A percentile compares a stretch with the other conserved stretches of the same genome.
These are phyloP conservation scores for Guyanaporus albipodus DNA, from an alignment of 768 basidiomycete genomes.

Conservation along the genomic window DNA sequence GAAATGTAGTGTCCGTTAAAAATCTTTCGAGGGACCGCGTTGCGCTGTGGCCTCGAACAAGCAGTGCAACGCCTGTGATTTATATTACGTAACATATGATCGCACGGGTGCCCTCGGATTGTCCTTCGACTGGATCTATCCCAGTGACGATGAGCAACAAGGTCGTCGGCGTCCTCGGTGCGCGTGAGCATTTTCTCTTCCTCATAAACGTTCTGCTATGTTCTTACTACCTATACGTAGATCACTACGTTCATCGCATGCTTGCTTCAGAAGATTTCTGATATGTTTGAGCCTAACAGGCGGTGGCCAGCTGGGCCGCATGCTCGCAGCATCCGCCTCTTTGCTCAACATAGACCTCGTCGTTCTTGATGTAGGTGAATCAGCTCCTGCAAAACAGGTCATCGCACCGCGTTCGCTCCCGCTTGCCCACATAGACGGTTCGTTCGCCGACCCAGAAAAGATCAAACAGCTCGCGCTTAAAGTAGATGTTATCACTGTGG, in stretches of 20 bases:
- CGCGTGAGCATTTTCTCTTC: conserved; percentile 19
- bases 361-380: conserved; percentile 79
- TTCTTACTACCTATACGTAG: conserved; percentile 13
- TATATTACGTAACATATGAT: background rate
- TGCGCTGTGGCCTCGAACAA: too few species aligned
- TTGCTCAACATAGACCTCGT: conserved; percentile 79
- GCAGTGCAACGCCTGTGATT: too few species aligned
- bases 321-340: conserved; percentile 89
- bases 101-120: background rate
- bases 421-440: conserved; percentile 76
- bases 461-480: conserved; percentile 75
- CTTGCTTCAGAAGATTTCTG: background rate
- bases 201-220: background rate
- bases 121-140: background rate
- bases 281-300: conserved; percentile 43
- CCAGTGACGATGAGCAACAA: conserved; percentile 23
- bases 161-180: conserved; percentile 28
- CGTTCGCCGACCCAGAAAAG: conserved; percentile 75
- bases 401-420: conserved; percentile 48
- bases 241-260: background rate
- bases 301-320: conserved; percentile 95
- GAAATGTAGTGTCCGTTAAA: too few species aligned
- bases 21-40: too few species aligned
- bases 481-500: conserved; percentile 88
- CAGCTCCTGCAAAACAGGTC: conserved; percentile 88